phyloP scores from a whole-genome alignment of 306 rosid species.

The Corylus avellana region DNA sequence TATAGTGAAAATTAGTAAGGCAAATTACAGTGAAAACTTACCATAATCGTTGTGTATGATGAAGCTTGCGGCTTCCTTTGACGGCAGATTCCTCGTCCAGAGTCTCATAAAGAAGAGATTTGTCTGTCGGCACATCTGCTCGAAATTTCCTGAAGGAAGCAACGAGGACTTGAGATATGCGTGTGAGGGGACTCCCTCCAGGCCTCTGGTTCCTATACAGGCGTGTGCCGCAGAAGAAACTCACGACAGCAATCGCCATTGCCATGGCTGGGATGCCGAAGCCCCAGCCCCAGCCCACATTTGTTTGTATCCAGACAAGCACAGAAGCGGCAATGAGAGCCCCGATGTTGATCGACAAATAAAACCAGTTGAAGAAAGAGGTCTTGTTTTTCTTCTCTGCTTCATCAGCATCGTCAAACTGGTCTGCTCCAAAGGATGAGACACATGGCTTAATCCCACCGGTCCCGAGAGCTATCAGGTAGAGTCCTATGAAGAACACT shows the following conservation, averaged over 20 bases:
- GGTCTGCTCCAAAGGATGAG: conserved; percentile 26
- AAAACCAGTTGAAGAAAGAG: conserved; percentile 27
- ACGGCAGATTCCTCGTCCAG: conserved; percentile 14
- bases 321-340: conserved; percentile 32
- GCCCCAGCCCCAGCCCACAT: conserved; percentile 32
- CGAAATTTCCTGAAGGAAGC: conserved; percentile 21
- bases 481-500: conserved; percentile 22
- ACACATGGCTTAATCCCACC: too few species aligned
- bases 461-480: too few species aligned
- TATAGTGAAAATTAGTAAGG: too few species aligned
- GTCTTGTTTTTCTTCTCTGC: conserved; percentile 24
- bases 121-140: conserved; percentile 15
- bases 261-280: conserved; percentile 31
- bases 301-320: conserved; percentile 33
- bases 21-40: background rate
- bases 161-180: conserved; percentile 28
- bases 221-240: conserved; percentile 24
- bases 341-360: conserved; percentile 29
- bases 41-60: conserved; percentile 29
- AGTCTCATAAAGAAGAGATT: conserved; percentile 28
- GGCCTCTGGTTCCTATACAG: conserved; percentile 31
- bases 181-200: conserved; percentile 32
- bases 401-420: conserved; percentile 26
- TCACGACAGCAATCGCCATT: conserved; percentile 30
- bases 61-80: conserved; percentile 30